phyloP scores from a whole-genome alignment of 495 filamentous ascomycete genomes.

The Penicillium pancosmium region DNA sequence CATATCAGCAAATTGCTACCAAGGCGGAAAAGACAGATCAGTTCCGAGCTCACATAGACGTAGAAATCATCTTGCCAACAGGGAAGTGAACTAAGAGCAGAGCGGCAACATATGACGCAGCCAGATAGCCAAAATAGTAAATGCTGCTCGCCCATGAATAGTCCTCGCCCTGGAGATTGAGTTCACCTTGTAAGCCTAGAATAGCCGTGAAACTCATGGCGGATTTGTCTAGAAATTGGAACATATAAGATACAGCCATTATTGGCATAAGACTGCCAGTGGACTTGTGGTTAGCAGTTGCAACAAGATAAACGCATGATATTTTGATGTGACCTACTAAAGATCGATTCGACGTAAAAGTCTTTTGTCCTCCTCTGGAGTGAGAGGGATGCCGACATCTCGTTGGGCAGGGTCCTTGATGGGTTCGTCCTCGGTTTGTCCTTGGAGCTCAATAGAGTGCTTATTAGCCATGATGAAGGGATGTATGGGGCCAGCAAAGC shows the following conservation, averaged over 20 bases:
- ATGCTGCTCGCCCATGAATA: not conserved
- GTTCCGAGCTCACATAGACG: not conserved
- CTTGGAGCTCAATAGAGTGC: not conserved
- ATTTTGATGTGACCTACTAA: not conserved
- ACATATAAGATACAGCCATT: not conserved
- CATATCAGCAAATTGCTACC: not conserved
- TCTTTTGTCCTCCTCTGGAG: not conserved
- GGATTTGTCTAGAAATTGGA: not conserved
- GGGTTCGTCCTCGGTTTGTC: not conserved
- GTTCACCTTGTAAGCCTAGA: not conserved
- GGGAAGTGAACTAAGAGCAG: not conserved
- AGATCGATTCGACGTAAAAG: not conserved
- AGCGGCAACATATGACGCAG: not conserved
- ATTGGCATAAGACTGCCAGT: not conserved
- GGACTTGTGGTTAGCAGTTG: not conserved
- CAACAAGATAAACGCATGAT: no score
- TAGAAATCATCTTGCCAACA: not conserved
- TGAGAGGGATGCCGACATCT: not conserved
- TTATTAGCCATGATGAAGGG: not conserved
- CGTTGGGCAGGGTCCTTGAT: not conserved
- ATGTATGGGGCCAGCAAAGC: not conserved
- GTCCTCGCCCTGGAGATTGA: not conserved
- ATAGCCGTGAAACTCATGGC: not conserved
- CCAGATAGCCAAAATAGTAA: not conserved
- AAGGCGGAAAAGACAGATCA: not conserved